Evolutionary conservation across 1,284 basidiomycete species (phyloP), one percentile per base, ranked within the genome.

Genomic region (Sporisorium iseilematis-ciliati): DNA sequence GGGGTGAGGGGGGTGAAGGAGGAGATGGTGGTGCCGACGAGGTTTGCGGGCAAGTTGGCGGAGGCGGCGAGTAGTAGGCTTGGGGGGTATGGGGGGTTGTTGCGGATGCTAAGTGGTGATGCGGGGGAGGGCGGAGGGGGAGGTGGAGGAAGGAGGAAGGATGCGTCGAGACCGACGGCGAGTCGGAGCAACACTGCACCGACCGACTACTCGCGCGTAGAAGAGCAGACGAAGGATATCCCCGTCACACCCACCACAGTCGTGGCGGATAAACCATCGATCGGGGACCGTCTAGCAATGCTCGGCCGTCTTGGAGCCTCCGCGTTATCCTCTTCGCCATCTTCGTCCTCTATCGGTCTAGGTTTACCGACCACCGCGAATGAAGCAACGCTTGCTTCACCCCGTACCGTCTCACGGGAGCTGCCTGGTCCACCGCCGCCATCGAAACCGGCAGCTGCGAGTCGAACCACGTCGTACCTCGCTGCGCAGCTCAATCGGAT

Each of bases 201-300:
- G 8, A 62, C 60, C 3, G 57, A 65, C 31, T 59, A 59, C 11
- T 35, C 64, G 18, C 21, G 23, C 3, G 12, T 12, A 11, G 64
- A 51, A 0, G 64, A 65, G 52, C 64, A 56, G 31, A 12, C 21
- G 8, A 50, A 26, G 26, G 64, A 65, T 10, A 31, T 40, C 1
- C 3, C 23, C 7, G 43, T 12, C 18, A 46, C 50, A 0, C 14
- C 49, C 4, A 42, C 23, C 11, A 33, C 42, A 2, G 46, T 12
- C 18, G 33, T 23, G 4, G 38, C 23, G 16, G 58, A 29, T 40
- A 60, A 70, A 33, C 61, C 48, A 1, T 56, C 51, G 3, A 46
- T 60, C 35, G 60, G 57, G 3, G 61, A 64, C 21, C 42, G 65
- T 20, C 85, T 94, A 70, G 91, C 92, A 3, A 89, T 89, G 16